Base-by-base conservation (phyloP, 2,329 filamentous ascomycete genomes). In the Aotearoamyces nothofagi region DNA sequence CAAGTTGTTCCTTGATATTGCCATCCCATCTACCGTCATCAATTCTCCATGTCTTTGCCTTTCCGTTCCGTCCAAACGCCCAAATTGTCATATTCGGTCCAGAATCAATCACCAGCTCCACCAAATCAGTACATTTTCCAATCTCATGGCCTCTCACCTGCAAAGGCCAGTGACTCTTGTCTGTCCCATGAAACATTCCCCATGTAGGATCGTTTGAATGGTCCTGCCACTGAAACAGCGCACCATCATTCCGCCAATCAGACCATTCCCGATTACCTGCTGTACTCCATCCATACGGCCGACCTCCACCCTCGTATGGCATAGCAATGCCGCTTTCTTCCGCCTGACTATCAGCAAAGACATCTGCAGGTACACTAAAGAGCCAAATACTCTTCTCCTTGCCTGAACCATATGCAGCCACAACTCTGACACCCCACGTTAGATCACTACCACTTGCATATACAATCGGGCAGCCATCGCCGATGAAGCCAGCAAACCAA, bases 351-450 rank as follows among this genome's bases (percentile, higher is more conserved):
- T 54, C 45, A 17, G 55, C 52, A 35, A 70, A 65, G 2, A 64
- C 47, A 44, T 77, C 70, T 0, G 60, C 47, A 0, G 74, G 71
- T 2, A 79, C 53, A 1, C 60, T 71, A 45, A 73, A 79, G 2
- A 78, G 52, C 29, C 72, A 60, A 15, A 79, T 38, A 22, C 53
- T 43, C 37, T 61, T 57, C 25, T 45, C 38, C 10, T 34, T 39
- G 3, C 39, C 45, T 17, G 60, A 55, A 11, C 55, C 56, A 45
- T 69, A 78, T 3, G 57, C 64, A 15, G 63, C 72, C 5, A 66
- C 63, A 11, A 78, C 51, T 10, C 69, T 57, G 4, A 72, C 59
- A 4, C 74, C 71, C 51, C 62, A 63, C 3, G 52, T 52, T 6
- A 69, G 50, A 38, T 78, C 63, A n/a, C 60, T 54, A 3, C 65